Base-by-base conservation (phyloP, 2,329 filamentous ascomycete species). In the Apiospora sp. region DNA sequence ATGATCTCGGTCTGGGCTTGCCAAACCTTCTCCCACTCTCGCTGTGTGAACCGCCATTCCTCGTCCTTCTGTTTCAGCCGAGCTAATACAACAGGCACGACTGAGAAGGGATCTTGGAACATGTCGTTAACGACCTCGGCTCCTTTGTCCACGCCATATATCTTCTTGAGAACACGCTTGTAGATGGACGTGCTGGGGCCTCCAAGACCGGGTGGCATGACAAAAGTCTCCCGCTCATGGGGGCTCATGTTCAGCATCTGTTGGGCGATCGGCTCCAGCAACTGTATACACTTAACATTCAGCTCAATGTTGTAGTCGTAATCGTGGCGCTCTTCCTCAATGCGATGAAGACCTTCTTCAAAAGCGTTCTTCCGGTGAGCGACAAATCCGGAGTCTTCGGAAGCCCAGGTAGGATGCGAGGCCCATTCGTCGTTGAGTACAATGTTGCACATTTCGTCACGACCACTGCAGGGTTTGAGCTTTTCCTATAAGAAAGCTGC, bases 21-120 rank as follows among this genome's bases (percentile, higher is more conserved):
- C 96, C 96, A 99, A 10, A 99, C 95, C 83, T 98, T 98, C 82
- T 98, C 95, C 96, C 96, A 99, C 81, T 99, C 97, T 44, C 96
- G 94, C 87, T 94, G 95, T 7, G 94, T 96, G 77, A 97, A 95
- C 75, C 97, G 94, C 96, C 96, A 99, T 79, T 98, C 95, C 82
- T 99, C 96, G 64, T 97, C 92, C 81, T 98, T 98, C 79, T 97
- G 94, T 84, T 98, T 98, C 77, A 99, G 88, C 16, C 96, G 91
- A 70, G 94, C 92, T 73, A 99, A 86, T 41, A 99, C 89, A 49
- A 98, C 91, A 0, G 96, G 96, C 2, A 99, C 91, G 3, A 98
- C 95, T 51, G 92, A 92, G 79, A 93, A 95, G 0, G 96, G 96
- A 71, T 93, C 89, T 58, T 88, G 87, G 80, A 97, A 97, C 84